Conservation (phyloP, 192 early-diverging fungal genomes). For the Podila epigama region DNA sequence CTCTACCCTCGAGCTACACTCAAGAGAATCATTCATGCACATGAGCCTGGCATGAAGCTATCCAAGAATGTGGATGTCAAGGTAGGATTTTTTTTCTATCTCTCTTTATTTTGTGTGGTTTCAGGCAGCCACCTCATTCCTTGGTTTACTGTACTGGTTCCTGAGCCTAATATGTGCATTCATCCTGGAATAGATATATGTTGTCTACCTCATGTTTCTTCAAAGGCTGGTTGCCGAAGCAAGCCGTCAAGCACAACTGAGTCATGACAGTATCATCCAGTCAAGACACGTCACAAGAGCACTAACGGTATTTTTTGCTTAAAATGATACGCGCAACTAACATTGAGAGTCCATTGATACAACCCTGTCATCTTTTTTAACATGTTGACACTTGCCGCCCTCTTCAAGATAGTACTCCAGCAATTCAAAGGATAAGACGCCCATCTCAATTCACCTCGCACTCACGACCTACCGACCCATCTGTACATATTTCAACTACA, state of each 20-base stretch:
- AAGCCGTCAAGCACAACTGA: slow-evolving; percentile 30
- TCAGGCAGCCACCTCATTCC: not conserved
- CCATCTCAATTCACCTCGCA: not conserved
- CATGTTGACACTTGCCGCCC: not conserved
- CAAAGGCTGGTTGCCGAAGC: slow-evolving; percentile 41
- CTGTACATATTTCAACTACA: not conserved
- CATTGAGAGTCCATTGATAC: not conserved
- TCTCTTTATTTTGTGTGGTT: not conserved
- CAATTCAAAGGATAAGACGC: slow-evolving; percentile 38
- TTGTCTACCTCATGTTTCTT: slow-evolving; percentile 40
- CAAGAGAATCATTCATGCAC: slow-evolving; percentile 42
- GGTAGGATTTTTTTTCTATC: slow-evolving; percentile 1
- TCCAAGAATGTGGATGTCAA: slow-evolving; percentile 50
- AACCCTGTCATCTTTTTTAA: not conserved
- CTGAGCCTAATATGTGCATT: not conserved
- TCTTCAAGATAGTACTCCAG: slow-evolving; percentile 25
- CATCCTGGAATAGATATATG: slow-evolving; percentile 25
- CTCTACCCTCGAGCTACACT: slow-evolving; percentile 48
- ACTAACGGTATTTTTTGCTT: slow-evolving; percentile 14
- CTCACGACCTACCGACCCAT: not conserved
- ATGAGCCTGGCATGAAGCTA: slow-evolving; percentile 37
- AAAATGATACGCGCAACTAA: not conserved
- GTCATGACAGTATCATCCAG: slow-evolving; percentile 38
- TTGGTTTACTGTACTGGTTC: not conserved
- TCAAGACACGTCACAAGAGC: slow-evolving; percentile 42